phyloP scores from a whole-genome alignment of 2,329 filamentous ascomycete genomes.

The Arthroderma uncinatum region DNA sequence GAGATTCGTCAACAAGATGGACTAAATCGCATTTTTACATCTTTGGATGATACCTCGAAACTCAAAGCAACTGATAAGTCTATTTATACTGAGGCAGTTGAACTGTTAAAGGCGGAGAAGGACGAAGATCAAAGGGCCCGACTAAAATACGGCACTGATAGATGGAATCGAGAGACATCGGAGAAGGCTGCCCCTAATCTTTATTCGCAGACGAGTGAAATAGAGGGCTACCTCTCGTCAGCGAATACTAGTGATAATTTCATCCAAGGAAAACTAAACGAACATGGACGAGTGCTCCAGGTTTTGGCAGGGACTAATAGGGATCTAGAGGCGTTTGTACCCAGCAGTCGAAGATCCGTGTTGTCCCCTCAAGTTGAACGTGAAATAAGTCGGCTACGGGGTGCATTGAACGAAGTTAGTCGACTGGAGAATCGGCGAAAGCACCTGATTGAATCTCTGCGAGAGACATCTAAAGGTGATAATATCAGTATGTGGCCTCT shows the following conservation, averaged over 20 bases:
- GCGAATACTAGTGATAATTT: conserved; percentile 56
- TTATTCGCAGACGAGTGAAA: conserved; percentile 63
- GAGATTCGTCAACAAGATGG: conserved; percentile 88
- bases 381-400: conserved; percentile 64
- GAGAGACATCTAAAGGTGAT: conserved; percentile 70
- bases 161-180: conserved; percentile 65
- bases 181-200: conserved; percentile 59
- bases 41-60: conserved; percentile 81
- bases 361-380: conserved; percentile 72
- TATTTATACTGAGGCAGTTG: conserved; percentile 72
- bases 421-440: conserved; percentile 70
- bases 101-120: conserved; percentile 65
- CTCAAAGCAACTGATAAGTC: conserved; percentile 68
- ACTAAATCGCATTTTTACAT: conserved; percentile 61
- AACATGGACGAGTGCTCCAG: conserved; percentile 61
- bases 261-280: conserved; percentile 66
- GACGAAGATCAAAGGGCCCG: conserved; percentile 70
- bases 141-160: conserved; percentile 70
- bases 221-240: conserved; percentile 74
- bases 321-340: conserved; percentile 77
- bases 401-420: conserved; percentile 71
- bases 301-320: conserved; percentile 70
- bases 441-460: conserved; percentile 66
- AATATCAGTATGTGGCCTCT: conserved; percentile 55
- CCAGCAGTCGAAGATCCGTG: conserved; percentile 65